phyloP scores from a whole-genome alignment of 805 yeast genomes.

The Sugiyamaella boreocaroliniensis region DNA sequence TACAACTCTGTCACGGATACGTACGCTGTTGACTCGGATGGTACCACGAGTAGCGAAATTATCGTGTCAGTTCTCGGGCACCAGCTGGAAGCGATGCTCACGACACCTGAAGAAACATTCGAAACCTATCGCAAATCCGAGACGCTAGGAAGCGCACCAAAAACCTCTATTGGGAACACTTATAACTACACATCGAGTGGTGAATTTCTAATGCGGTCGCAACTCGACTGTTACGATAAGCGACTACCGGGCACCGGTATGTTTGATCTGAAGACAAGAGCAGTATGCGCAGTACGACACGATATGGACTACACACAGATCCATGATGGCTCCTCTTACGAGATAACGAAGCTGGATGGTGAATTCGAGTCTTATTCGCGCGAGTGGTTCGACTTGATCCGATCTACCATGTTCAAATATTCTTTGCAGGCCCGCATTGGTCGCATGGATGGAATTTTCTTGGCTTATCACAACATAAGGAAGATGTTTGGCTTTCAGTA shows the following conservation, averaged over 20 bases:
- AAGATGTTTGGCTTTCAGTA: slow-evolving; percentile 87
- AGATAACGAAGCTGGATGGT: slow-evolving; percentile 56
- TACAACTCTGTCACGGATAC: slow-evolving; percentile 37
- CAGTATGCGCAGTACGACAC: slow-evolving; percentile 77
- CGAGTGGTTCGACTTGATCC: slow-evolving; percentile 67
- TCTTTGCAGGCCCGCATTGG: slow-evolving; percentile 90
- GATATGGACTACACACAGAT: slow-evolving; percentile 60
- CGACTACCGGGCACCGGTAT: slow-evolving; percentile 85
- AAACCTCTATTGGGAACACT: slow-evolving; percentile 18
- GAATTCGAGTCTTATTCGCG: slow-evolving; percentile 72
- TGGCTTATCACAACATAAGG: slow-evolving; percentile 82
- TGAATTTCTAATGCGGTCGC: slow-evolving; percentile 77
- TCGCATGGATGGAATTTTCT: slow-evolving; percentile 91
- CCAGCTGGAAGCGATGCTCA: slow-evolving; percentile 67
- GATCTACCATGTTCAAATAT: slow-evolving; percentile 76
- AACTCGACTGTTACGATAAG: slow-evolving; percentile 73
- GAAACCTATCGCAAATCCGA: slow-evolving; percentile 31
- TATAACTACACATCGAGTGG: slow-evolving; percentile 72
- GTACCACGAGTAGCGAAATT: slow-evolving; percentile 57
- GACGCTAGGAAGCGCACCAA: not conserved
- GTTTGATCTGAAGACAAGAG: slow-evolving; percentile 88
- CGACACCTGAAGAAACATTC: slow-evolving; percentile 51
- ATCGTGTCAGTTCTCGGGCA: slow-evolving; percentile 72
- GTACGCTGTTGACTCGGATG: slow-evolving; percentile 66
- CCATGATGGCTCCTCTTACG: slow-evolving; percentile 57